Evolutionary conservation across 768 basidiomycete genomes (phyloP).

Genomic region (Inosperma sp.): DNA sequence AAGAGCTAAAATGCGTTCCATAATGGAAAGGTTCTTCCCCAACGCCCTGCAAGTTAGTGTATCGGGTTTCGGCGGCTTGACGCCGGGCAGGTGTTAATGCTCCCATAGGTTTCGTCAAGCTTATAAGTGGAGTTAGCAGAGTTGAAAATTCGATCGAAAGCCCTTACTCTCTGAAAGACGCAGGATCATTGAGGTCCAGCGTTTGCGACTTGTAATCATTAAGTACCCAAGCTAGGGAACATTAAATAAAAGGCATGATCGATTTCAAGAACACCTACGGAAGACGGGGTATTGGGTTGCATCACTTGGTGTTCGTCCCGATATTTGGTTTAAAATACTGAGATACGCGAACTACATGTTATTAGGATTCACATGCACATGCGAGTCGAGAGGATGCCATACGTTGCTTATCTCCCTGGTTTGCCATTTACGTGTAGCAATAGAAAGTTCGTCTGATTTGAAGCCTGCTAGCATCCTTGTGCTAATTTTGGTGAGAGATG

Average conservation of each 20-base stretch:
- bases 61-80: conserved; percentile 73
- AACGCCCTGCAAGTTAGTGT: conserved; percentile 69
- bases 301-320: conserved; percentile 90
- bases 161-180: conserved; percentile 70
- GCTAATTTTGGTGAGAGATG: conserved; percentile 49
- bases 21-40: conserved; percentile 88
- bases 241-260: not conserved
- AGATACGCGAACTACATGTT: conserved; percentile 74
- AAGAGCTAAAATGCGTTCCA: conserved; percentile 93
- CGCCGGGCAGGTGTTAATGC: conserved; percentile 71
- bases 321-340: conserved; percentile 85
- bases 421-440: conserved; percentile 82
- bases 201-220: conserved; percentile 73
- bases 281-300: conserved; percentile 94
- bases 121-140: conserved; percentile 22
- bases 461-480: conserved; percentile 49
- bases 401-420: conserved; percentile 90
- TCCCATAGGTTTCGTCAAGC: conserved; percentile 87
- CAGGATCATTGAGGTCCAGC: conserved; percentile 58
- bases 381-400: conserved; percentile 21
- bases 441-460: conserved; percentile 55
- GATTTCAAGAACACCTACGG: conserved; percentile 43
- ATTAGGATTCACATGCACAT: too few species aligned
- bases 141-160: not conserved
- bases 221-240: conserved; percentile 74